A percentile compares a stretch with the other conserved stretches of the same genome.
phyloP scores from a whole-genome alignment of 202 grass and related monocot genomes.

The Thinopyrum obtusiflorum region DNA sequence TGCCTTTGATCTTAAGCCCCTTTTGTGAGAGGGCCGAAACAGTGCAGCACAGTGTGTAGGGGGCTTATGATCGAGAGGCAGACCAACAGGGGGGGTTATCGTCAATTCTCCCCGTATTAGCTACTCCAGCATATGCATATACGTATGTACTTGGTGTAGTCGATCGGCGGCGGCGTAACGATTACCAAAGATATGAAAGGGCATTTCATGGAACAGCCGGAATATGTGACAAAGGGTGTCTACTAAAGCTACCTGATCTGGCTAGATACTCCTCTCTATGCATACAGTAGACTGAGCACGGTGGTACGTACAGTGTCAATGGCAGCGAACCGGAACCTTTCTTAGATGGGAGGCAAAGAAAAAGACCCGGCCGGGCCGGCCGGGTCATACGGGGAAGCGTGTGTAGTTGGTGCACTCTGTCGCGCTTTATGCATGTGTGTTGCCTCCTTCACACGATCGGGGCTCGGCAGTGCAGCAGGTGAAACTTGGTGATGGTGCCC shows the following conservation, averaged over 20 bases:
- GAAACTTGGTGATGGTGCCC: neutral
- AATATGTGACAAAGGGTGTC: conserved; percentile 14
- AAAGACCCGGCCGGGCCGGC: neutral
- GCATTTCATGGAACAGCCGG: neutral
- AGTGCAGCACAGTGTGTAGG: no score
- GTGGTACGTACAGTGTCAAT: neutral
- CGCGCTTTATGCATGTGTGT: neutral
- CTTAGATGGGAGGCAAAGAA: conserved; percentile 7
- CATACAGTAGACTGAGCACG: neutral
- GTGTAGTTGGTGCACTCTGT: neutral
- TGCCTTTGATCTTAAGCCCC: no score
- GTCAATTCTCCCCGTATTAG: no score
- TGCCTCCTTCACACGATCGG: neutral
- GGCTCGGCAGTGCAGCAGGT: neutral
- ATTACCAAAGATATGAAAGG: conserved; percentile 1
- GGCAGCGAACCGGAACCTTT: neutral
- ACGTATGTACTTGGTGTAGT: neutral
- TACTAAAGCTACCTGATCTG: neutral
- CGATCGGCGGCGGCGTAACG: neutral
- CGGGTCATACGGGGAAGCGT: neutral
- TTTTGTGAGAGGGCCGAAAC: no score
- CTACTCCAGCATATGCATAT: neutral
- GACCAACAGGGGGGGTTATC: no score
- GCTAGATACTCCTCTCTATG: neutral
- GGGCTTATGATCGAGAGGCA: no score